phyloP scores from a whole-genome alignment of 176 grass and related monocot species.

The Hyparrhenia diplandra region DNA sequence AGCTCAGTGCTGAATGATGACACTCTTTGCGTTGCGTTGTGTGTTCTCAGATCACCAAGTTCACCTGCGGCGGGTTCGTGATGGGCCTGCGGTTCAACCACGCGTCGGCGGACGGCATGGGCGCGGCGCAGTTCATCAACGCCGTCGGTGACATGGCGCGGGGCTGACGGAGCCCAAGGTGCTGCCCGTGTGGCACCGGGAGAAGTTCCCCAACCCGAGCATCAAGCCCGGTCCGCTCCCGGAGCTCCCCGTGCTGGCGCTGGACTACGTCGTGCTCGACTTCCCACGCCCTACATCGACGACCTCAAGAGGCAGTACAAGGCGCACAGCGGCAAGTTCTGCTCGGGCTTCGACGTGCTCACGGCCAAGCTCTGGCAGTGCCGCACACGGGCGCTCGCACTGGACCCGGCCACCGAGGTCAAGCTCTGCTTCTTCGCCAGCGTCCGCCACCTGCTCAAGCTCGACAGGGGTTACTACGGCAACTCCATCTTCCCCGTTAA shows the following conservation, averaged over 20 bases:
- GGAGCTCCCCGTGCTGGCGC: constrained; percentile 36
- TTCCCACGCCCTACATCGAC: constrained; percentile 43
- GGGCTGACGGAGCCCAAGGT: constrained; percentile 38
- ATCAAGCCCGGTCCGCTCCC: constrained; percentile 40
- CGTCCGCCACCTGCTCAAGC: constrained; percentile 51
- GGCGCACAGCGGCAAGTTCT: constrained; percentile 55
- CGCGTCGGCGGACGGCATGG: constrained; percentile 59
- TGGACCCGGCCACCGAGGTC: constrained; percentile 29
- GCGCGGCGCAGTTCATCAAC: constrained; percentile 56
- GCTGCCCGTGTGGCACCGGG: constrained; percentile 53
- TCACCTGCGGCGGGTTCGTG: constrained; percentile 66
- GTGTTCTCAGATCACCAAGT: constrained; percentile 50
- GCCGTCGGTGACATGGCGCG: constrained; percentile 53
- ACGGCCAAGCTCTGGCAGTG: constrained; percentile 56
- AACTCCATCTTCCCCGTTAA: constrained; percentile 69
- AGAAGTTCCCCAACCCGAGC: constrained; percentile 56
- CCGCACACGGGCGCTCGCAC: constrained; percentile 51
- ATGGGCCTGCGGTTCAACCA: constrained; percentile 68
- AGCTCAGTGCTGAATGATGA: not conserved
- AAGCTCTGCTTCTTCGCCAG: constrained; percentile 59
- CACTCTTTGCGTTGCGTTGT: not conserved
- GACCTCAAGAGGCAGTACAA: constrained; percentile 47
- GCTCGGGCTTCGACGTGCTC: constrained; percentile 64
- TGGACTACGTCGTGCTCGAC: constrained; percentile 49
- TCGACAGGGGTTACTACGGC: constrained; percentile 56